phyloP scores from a whole-genome alignment of 768 basidiomycete genomes.

The Mrakia frigida region DNA sequence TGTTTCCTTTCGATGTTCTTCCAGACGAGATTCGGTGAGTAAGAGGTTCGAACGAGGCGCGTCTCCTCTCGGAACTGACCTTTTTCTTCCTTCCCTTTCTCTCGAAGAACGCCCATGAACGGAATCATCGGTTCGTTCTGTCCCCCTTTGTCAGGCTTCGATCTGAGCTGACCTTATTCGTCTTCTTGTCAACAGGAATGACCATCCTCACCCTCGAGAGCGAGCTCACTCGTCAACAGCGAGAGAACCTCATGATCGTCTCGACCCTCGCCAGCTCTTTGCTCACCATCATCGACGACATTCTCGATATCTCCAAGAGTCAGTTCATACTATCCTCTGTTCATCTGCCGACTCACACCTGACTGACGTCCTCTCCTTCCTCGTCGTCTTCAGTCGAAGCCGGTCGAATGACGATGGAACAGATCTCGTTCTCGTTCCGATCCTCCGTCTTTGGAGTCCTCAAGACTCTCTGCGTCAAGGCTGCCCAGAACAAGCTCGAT shows the following conservation, averaged over 20 bases:
- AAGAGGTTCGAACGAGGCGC: too few species aligned
- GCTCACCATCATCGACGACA: slow-evolving; percentile 95
- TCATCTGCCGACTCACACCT: not conserved
- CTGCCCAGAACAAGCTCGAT: slow-evolving; percentile 92
- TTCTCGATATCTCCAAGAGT: slow-evolving; percentile 99
- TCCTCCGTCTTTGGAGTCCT: slow-evolving; percentile 94
- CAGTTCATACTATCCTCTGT: slow-evolving; percentile 43
- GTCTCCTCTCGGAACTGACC: too few species aligned
- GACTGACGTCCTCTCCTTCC: slow-evolving; percentile 29
- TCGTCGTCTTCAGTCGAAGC: slow-evolving; percentile 72
- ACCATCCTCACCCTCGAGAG: slow-evolving; percentile 95
- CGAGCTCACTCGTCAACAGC: slow-evolving; percentile 85
- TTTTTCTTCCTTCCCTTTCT: too few species aligned
- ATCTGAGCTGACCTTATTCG: not conserved
- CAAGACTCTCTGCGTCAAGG: slow-evolving; percentile 95
- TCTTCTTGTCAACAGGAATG: slow-evolving; percentile 50
- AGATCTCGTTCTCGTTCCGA: slow-evolving; percentile 95
- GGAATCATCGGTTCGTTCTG: slow-evolving; percentile 77
- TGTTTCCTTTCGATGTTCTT: not conserved
- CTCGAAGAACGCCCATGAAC: slow-evolving; percentile 84
- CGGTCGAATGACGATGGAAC: slow-evolving; percentile 99
- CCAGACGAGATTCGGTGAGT: slow-evolving; percentile 43
- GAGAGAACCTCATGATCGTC: slow-evolving; percentile 91
- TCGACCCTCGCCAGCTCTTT: slow-evolving; percentile 89
- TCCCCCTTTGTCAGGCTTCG: not conserved